Conservation (phyloP, 225 moss, liverwort and hornwort genomes). For the Marchantia polymorpha region DNA sequence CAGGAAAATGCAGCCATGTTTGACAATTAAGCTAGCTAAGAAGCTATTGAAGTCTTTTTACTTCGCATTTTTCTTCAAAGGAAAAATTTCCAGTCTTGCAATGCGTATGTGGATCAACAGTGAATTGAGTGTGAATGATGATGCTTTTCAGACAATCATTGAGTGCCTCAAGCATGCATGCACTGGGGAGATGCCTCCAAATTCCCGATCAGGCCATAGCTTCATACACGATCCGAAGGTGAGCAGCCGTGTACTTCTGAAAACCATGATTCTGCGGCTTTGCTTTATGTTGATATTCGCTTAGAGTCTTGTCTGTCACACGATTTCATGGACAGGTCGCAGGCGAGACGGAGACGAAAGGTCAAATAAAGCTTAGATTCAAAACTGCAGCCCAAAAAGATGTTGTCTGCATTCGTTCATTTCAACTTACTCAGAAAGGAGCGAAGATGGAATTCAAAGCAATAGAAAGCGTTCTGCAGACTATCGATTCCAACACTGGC, state of each 20-base stretch:
- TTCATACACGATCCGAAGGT: conserved; percentile 99
- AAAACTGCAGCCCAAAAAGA: conserved; percentile 96
- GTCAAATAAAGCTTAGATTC: conserved; percentile 96
- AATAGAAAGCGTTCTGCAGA: conserved; percentile 97
- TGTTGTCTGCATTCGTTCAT: conserved; percentile 96
- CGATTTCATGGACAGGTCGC: conserved; percentile 60
- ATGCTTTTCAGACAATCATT: conserved; percentile 65
- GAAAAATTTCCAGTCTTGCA: neutral
- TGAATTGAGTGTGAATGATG: neutral
- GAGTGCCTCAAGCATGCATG: conserved; percentile 99
- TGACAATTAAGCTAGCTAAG: neutral
- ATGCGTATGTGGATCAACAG: neutral
- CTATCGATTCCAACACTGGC: conserved; percentile 82
- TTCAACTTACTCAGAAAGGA: conserved; percentile 96
- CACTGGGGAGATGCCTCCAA: conserved; percentile 97
- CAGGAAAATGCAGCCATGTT: neutral
- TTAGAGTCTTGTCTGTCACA: neutral
- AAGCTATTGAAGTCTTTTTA: neutral
- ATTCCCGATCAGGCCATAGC: conserved; percentile 92
- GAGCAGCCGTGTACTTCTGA: neutral
- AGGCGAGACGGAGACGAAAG: conserved; percentile 97
- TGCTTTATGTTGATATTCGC: neutral
- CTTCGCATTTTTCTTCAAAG: neutral
- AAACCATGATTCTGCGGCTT: neutral
- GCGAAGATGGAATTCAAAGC: conserved; percentile 99